Evolutionary conservation across 2,329 filamentous ascomycete genomes (phyloP).

Genomic region (Mycosphaerella arachidis): DNA sequence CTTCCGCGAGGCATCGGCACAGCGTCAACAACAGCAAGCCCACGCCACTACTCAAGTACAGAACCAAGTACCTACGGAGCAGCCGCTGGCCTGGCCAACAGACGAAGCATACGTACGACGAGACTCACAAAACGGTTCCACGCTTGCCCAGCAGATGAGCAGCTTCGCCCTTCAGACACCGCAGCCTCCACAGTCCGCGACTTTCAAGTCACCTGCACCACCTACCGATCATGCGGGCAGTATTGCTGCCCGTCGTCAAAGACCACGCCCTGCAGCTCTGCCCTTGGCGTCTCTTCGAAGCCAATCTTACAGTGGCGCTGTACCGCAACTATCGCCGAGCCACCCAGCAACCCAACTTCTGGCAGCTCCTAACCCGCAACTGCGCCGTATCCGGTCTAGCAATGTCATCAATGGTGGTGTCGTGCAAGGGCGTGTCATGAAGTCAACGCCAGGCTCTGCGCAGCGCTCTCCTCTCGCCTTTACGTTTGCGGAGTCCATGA

Average conservation of each 20-base stretch:
- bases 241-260: slow-evolving; percentile 38
- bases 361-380: slow-evolving; percentile 62
- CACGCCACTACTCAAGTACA: slow-evolving; percentile 7
- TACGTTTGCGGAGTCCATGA: slow-evolving; percentile 43
- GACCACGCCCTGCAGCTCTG: slow-evolving; percentile 40
- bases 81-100: slow-evolving; percentile 30
- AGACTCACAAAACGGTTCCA: slow-evolving; percentile 28
- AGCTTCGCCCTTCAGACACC: slow-evolving; percentile 33
- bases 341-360: slow-evolving; percentile 54
- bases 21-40: slow-evolving; percentile 17
- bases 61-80: slow-evolving; percentile 21
- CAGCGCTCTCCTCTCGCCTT: slow-evolving; percentile 46
- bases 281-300: slow-evolving; percentile 41
- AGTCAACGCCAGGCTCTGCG: slow-evolving; percentile 41
- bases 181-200: slow-evolving; percentile 25
- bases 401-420: slow-evolving; percentile 41
- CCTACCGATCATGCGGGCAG: slow-evolving; percentile 29
- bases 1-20: slow-evolving; percentile 30
- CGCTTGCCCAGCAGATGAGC: slow-evolving; percentile 35
- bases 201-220: slow-evolving; percentile 36
- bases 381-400: slow-evolving; percentile 47
- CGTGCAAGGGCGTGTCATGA: slow-evolving; percentile 44
- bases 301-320: slow-evolving; percentile 33
- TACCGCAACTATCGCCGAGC: slow-evolving; percentile 39
- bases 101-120: slow-evolving; percentile 31